Conservation (phyloP, 495 filamentous ascomycete genomes). For the Astrothelium macrocarpum region DNA sequence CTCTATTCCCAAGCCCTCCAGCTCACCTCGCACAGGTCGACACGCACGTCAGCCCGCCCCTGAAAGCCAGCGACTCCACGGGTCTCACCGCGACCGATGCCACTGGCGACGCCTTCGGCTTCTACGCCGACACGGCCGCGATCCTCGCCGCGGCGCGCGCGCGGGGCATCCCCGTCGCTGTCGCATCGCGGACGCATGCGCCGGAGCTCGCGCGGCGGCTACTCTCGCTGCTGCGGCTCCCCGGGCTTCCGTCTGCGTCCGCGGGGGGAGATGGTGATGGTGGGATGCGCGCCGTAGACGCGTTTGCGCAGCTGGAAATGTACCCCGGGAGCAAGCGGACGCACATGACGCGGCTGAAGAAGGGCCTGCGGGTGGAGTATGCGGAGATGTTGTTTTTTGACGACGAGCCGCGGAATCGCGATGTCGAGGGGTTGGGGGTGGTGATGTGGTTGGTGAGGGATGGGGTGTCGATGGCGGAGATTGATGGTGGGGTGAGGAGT, state of each 20-base stretch:
- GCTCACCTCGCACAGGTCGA: conserved; percentile 45
- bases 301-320: conserved; percentile 83
- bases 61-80: conserved; percentile 43
- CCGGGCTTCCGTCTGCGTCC: conserved; percentile 34
- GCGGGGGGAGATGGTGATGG: not conserved
- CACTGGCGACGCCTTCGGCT: conserved; percentile 66
- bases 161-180: conserved; percentile 53
- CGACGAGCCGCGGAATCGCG: conserved; percentile 77
- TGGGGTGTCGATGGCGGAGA: conserved; percentile 67
- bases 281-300: conserved; percentile 56
- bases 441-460: conserved; percentile 71
- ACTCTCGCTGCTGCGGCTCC: conserved; percentile 62
- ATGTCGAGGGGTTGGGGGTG: conserved; percentile 72
- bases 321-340: conserved; percentile 78
- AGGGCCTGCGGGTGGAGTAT: conserved; percentile 55
- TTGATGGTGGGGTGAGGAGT: conserved; percentile 68
- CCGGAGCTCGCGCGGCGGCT: conserved; percentile 75
- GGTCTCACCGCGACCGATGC: conserved; percentile 36
- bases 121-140: conserved; percentile 67
- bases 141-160: conserved; percentile 54
- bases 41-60: conserved; percentile 75
- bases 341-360: conserved; percentile 67
- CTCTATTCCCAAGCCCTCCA: not conserved
- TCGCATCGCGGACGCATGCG: conserved; percentile 73
- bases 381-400: conserved; percentile 95